A percentile compares a stretch with the other conserved stretches of the same genome.
Conservation (phyloP, 805 yeast species). For the Hyphopichia homilentoma region DNA sequence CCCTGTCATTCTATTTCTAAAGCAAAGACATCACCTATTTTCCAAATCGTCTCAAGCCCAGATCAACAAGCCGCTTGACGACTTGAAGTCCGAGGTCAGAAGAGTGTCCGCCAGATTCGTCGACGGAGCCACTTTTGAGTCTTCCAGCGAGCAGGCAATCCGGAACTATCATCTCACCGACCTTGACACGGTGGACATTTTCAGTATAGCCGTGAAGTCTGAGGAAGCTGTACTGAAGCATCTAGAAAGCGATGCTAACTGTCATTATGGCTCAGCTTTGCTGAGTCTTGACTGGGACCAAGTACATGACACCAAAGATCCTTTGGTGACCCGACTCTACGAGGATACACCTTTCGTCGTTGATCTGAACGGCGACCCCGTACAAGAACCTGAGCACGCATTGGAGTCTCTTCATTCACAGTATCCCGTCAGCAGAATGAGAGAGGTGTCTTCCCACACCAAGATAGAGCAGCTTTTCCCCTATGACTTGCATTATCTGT, state of each 20-base stretch:
- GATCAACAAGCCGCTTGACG: conserved; percentile 2
- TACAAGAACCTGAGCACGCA: not conserved
- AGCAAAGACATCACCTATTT: conserved; percentile 2
- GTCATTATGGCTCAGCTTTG: conserved; percentile 5
- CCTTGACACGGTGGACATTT: conserved; percentile 24
- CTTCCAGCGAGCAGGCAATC: conserved; percentile 6
- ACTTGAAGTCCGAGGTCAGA: not conserved
- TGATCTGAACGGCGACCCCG: not conserved
- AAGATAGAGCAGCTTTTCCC: conserved; percentile 18
- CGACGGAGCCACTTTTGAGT: conserved; percentile 3
- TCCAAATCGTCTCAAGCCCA: conserved; percentile 2
- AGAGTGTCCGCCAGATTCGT: not conserved
- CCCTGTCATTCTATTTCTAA: conserved; percentile 2
- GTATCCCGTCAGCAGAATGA: conserved; percentile 2
- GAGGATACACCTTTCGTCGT: too few species aligned
- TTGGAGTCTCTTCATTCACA: not conserved
- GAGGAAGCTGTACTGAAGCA: conserved; percentile 3
- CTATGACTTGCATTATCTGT: conserved; percentile 25
- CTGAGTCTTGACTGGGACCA: conserved; percentile 6
- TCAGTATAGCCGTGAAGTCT: conserved; percentile 21
- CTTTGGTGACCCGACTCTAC: conserved; percentile 7
- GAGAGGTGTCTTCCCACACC: conserved; percentile 3
- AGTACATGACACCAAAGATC: conserved; percentile 7
- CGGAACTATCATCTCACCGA: conserved; percentile 32
- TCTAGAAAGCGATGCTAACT: conserved; percentile 1